A percentile compares a stretch with the other conserved stretches of the same genome.
Evolutionary conservation across 495 filamentous ascomycete species (phyloP).

Genomic region (Penicillium fimorum): DNA sequence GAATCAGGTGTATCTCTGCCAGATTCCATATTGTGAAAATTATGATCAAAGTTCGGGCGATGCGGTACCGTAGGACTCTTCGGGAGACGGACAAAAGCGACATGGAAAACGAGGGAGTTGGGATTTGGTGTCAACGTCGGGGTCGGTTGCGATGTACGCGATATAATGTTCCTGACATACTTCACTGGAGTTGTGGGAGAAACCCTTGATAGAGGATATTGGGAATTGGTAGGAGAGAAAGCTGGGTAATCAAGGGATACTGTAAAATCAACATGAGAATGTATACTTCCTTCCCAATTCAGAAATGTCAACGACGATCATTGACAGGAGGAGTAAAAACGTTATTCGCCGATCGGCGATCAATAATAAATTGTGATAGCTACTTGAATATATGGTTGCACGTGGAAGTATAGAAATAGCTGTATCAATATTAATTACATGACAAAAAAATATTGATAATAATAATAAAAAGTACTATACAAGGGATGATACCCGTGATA

Average conservation of each 20-base stretch:
- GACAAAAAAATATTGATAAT: not conserved
- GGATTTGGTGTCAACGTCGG: not conserved
- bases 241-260: conserved; percentile 1
- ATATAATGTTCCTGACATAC: conserved; percentile 1
- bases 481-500: not conserved
- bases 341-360: not conserved
- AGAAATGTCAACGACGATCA: not conserved
- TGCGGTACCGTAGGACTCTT: conserved; percentile 14
- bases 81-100: conserved; percentile 13
- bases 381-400: not conserved
- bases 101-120: conserved; percentile 13
- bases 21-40: conserved; percentile 25
- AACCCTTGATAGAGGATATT: not conserved
- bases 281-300: not conserved
- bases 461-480: not conserved
- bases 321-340: not conserved
- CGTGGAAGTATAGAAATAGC: conserved; percentile 1
- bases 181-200: not conserved
- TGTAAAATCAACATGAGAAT: not conserved
- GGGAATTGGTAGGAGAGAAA: not conserved
- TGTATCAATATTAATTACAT: not conserved
- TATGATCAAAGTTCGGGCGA: conserved; percentile 25
- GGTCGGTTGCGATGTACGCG: not conserved
- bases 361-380: not conserved
- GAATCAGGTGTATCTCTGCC: conserved; percentile 26